phyloP scores from a whole-genome alignment of 2,329 filamentous ascomycete species.

The Neonectria neomacrospora region DNA sequence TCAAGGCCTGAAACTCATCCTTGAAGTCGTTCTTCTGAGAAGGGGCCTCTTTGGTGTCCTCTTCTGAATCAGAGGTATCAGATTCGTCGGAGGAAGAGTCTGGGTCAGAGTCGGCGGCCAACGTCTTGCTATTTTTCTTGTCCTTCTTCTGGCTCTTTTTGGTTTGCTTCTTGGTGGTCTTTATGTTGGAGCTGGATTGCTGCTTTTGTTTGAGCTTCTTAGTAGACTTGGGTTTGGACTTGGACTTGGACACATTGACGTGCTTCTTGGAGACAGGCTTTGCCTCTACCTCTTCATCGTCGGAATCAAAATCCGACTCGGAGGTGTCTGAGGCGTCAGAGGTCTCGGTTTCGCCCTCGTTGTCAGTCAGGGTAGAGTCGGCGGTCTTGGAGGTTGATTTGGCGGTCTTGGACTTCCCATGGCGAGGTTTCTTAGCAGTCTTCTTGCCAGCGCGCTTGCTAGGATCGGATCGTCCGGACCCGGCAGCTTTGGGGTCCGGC shows the following conservation, averaged over 20 bases:
- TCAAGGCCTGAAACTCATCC: slow-evolving; percentile 46
- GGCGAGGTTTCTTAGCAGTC: slow-evolving; percentile 28
- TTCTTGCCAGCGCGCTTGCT: slow-evolving; percentile 25
- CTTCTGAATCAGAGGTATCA: slow-evolving; percentile 31
- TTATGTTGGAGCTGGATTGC: slow-evolving; percentile 8
- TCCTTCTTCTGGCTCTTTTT: slow-evolving; percentile 18
- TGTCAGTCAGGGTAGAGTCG: slow-evolving; percentile 12
- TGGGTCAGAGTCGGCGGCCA: slow-evolving; percentile 32
- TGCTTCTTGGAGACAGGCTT: slow-evolving; percentile 29
- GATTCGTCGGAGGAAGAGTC: slow-evolving; percentile 42
- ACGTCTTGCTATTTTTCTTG: slow-evolving; percentile 23
- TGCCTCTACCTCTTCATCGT: slow-evolving; percentile 19
- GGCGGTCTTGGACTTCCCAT: slow-evolving; percentile 29
- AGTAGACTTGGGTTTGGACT: slow-evolving; percentile 24
- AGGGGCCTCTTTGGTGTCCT: slow-evolving; percentile 18
- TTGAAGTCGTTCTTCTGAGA: slow-evolving; percentile 36
- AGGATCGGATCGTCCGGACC: slow-evolving; percentile 21
- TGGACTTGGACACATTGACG: slow-evolving; percentile 19
- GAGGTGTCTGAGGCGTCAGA: slow-evolving; percentile 27
- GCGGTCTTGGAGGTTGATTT: slow-evolving; percentile 17
- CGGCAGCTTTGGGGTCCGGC: slow-evolving; percentile 19
- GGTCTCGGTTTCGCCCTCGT: slow-evolving; percentile 23
- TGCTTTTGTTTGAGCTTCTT: slow-evolving; percentile 27
- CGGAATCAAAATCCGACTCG: slow-evolving; percentile 33
- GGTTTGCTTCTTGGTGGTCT: slow-evolving; percentile 19